phyloP scores from a whole-genome alignment of 306 rosid genomes.

The apple (Malus domestica) region ASM211411v1 NC_041800.1:31359733-31360232 shows the following conservation, averaged over 20 bases:
- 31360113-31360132: not conserved
- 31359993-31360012: no score
- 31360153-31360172: no score
- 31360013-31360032: no score
- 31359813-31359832: not conserved
- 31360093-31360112: not conserved
- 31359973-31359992: no score
- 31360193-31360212: not conserved
- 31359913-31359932: rapidly evolving
- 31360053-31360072: not conserved
- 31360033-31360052: no score
- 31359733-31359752: not conserved
- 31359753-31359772: not conserved
- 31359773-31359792: not conserved
- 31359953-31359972: no score
- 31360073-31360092: not conserved
- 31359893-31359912: no score
- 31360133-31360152: not conserved
- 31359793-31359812: not conserved
- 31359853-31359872: rapidly evolving
- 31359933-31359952: no score
- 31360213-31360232: not conserved
- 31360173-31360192: not conserved
- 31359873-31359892: no score
- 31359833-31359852: no score